Conservation (phyloP, 768 basidiomycete species). For the Boletus bicolor region DNA sequence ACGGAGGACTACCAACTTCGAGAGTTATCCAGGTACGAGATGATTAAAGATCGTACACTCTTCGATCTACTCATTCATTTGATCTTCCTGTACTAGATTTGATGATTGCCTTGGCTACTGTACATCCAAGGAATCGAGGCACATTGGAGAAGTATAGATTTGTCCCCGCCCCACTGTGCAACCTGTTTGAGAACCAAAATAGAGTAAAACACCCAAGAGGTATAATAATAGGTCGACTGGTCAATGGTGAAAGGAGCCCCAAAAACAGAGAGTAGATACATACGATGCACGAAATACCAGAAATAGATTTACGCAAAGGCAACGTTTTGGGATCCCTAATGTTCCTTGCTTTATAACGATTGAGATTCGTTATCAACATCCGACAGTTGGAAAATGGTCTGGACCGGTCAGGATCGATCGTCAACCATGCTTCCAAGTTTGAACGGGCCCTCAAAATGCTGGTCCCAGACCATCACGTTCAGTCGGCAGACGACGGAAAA, state of each 20-base stretch:
- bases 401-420: too few relatives aligned
- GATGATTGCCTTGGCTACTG: conserved; percentile 18
- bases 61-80: neutral
- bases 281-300: neutral
- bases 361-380: too few relatives aligned
- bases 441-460: too few relatives aligned
- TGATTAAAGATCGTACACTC: neutral
- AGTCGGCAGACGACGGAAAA: too few relatives aligned
- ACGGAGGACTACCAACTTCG: conserved; percentile 16
- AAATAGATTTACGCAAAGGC: neutral
- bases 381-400: neutral
- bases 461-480: too few relatives aligned
- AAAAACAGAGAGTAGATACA: too few relatives aligned
- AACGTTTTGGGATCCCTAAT: too few relatives aligned
- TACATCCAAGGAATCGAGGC: neutral
- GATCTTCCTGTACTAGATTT: conserved; percentile 15
- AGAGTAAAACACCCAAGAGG: neutral
- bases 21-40: conserved; percentile 18
- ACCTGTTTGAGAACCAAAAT: neutral
- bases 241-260: neutral
- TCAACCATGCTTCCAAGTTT: too few relatives aligned
- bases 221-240: neutral
- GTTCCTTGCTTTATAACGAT: too few relatives aligned
- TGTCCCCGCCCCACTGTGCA: neutral
- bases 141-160: conserved; percentile 2